These are phyloP conservation scores for Candida gigantensis DNA, from an alignment of 1,139 yeast genomes.

Conservation along the genomic window DNA sequence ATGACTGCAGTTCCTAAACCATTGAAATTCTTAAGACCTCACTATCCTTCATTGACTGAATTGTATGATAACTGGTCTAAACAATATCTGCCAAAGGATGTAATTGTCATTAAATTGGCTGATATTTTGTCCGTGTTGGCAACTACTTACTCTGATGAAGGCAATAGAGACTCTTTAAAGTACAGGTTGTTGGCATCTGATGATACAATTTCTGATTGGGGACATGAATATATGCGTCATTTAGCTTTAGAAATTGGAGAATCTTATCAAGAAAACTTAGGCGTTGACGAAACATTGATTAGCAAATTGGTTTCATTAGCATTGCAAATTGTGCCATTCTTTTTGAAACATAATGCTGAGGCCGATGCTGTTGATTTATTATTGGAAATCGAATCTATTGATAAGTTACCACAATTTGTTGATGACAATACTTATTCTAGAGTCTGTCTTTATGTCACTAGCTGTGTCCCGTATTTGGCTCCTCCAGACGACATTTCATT, in stretches of 20 bases:
- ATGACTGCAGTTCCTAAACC: constrained; percentile 99
- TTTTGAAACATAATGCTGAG: constrained; percentile 93
- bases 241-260: constrained; percentile 93
- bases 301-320: constrained; percentile 63
- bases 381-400: constrained; percentile 85
- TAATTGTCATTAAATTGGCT: constrained; percentile 46
- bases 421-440: constrained; percentile 84
- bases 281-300: constrained; percentile 46
- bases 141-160: constrained; percentile 90
- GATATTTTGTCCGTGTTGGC: constrained; percentile 92
- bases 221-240: constrained; percentile 96
- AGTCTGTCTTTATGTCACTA: constrained; percentile 91
- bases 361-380: constrained; percentile 96
- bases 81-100: constrained; percentile 53
- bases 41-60: constrained; percentile 64
- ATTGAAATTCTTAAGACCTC: constrained; percentile 89
- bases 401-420: constrained; percentile 76
- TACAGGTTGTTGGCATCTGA: constrained; percentile 68
- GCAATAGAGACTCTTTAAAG: constrained; percentile 76
- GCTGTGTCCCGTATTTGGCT: constrained; percentile 92
- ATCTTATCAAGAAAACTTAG: constrained; percentile 69
- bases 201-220: constrained; percentile 82
- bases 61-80: constrained; percentile 68
- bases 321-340: constrained; percentile 81
- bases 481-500: constrained; percentile 92